Evolutionary conservation across 306 rosid species (phyloP).

Genomic region (Mucuna pruriens): DNA sequence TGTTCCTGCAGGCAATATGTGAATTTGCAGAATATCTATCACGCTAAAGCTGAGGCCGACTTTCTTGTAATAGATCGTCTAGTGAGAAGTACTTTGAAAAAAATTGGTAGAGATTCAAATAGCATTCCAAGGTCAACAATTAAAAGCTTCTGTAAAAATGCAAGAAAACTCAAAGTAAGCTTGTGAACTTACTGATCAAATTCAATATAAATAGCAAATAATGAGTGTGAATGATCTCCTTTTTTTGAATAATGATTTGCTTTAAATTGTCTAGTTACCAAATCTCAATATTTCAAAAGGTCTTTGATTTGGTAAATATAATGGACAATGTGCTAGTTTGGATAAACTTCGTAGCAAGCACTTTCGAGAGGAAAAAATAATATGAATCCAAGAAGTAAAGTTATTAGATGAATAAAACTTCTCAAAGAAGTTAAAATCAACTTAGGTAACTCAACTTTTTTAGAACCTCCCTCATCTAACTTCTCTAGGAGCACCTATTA

Average conservation of each 20-base stretch:
- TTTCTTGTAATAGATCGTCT: conserved; percentile 75
- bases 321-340: not conserved
- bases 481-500: not conserved
- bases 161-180: conserved; percentile 94
- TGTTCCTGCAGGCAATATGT: conserved; percentile 76
- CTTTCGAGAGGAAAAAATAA: not conserved
- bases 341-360: not conserved
- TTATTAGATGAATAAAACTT: not conserved
- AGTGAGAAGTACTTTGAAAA: conserved; percentile 70
- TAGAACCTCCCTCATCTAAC: not conserved
- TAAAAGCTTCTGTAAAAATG: conserved; percentile 90
- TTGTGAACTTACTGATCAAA: conserved; percentile 18
- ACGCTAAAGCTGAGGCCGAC: conserved; percentile 94
- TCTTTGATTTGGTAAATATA: conserved; percentile 17
- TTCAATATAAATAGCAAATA: conserved; percentile 20
- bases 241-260: not conserved
- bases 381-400: not conserved
- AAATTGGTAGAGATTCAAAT: conserved; percentile 80
- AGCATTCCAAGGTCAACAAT: conserved; percentile 74
- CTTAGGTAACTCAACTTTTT: not conserved
- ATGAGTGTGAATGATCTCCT: conserved; percentile 2
- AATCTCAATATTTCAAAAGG: not conserved
- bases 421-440: not conserved
- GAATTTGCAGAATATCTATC: conserved; percentile 86
- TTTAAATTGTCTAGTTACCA: not conserved